A percentile compares a stretch with the other conserved stretches of the same genome.
Evolutionary conservation across 2,329 filamentous ascomycete genomes (phyloP).

Genomic region (Pyrenochaeta sp.): DNA sequence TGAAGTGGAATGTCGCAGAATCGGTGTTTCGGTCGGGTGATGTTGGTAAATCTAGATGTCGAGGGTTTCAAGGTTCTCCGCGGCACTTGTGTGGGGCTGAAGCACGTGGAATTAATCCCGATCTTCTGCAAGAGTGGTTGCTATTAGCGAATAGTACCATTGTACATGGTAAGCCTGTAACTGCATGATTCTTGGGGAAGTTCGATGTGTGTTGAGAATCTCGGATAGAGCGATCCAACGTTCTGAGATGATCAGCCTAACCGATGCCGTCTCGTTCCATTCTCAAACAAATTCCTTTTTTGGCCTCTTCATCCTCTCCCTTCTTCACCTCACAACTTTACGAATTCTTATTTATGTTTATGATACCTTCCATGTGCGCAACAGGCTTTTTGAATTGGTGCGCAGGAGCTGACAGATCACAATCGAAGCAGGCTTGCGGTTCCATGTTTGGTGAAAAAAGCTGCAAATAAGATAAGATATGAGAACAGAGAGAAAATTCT

Average conservation of each 20-base stretch:
- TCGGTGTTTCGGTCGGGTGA: constrained; percentile 4
- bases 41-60: neutral
- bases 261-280: no score
- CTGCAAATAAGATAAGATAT: no score
- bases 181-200: no score
- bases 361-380: neutral
- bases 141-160: no score
- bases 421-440: no score
- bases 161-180: no score
- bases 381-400: neutral
- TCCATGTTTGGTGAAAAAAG: no score
- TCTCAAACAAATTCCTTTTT: no score
- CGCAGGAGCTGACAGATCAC: neutral
- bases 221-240: no score
- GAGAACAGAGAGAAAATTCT: no score
- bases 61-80: constrained; percentile 5
- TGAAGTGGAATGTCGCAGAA: neutral
- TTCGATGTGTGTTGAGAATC: no score
- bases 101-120: neutral
- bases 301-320: neutral
- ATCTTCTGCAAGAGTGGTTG: neutral
- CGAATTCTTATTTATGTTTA: neutral
- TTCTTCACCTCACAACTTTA: neutral
- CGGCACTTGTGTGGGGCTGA: constrained; percentile 4
- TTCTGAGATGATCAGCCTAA: no score